Base-by-base conservation (phyloP, 1,284 basidiomycete genomes). In the Ganoderma lingzhi region DNA sequence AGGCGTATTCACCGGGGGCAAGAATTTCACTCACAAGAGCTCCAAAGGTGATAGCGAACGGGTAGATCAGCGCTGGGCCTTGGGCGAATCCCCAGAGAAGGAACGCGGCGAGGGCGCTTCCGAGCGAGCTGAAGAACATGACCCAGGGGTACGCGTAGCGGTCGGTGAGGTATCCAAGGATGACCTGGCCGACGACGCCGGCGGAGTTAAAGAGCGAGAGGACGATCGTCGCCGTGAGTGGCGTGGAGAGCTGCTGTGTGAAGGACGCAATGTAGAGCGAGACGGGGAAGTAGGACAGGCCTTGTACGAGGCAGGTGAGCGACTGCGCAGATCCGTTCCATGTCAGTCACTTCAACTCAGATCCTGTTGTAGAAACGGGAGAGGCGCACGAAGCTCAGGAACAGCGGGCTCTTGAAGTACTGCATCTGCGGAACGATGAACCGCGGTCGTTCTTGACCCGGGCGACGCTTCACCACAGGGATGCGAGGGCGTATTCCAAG, bases 1-100 rank as follows among this genome's bases (percentile, higher is more conserved):
- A 10, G 30, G 15, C 0, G 19, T 9, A 56, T 30, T 6, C 39
- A 14, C 6, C 14, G 17, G 6, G 14, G 35, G 30, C 56, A 51
- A 23, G 62, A 17, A 19, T 14, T 1, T 42, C 5, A 73, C 76
- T 68, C 51, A 77, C 77, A 65, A 78, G 63, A 1, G 74, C 69
- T 78, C 77, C 77, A 62, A 76, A 78, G 37, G 77, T 72, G 48
- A 78, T 70, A 9, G 75, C 75, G 51, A 77, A 78, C 15, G 70
- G 71, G 62, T 77, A 76, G 3, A 78, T 72, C 19, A 71, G 71
- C 56, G 72, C 74, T 6, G 77, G 68, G n/a, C 74, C 71, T 56
- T 69, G 64, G n/a, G 77, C 73, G 71, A 77, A 77, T 37, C 77
- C 77, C 77, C 77, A 78, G 19, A 78, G 74, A 42, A 77, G 64